Base-by-base conservation (phyloP, 2,329 filamentous ascomycete species). In the Alternaria conjuncta region DNA sequence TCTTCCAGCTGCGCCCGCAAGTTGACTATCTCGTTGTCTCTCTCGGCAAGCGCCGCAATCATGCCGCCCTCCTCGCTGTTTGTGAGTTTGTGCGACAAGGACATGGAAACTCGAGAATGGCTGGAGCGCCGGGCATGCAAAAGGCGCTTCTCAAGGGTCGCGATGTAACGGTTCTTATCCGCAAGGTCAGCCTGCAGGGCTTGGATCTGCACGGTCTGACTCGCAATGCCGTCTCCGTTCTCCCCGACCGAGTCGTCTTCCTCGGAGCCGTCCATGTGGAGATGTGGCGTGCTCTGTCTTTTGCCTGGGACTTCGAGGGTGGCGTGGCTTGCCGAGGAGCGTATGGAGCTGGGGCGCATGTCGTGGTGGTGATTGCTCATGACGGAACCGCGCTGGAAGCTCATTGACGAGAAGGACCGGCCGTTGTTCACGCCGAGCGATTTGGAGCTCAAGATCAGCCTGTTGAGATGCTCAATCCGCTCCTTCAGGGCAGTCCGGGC, bases 151-250 rank as follows among this genome's bases (percentile, higher is more conserved):
- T 99, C 96, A 12, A 99, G 82, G 0, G 96, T 98, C 26, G 92
- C 87, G 71, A 98, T 98, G 79, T 99, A 99, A 30, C 96, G 91
- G 72, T 96, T 98, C 83, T 97, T 97, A 81, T 99, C 96, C n/a
- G 88, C 88, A 50, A 99, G 86, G 78, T 99, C 96, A n/a, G 94
- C 89, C 79, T 97, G 96, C 51, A 99, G 83, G n/a, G 96, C 92
- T 54, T 90, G 89, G 71, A 97, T 94, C 76, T 97, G 96, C n/a
- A 92, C 88, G 46, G 90, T 84, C 53, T 96, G 82, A 23, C 92
- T 93, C 8, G 96, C 96, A 25, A 87, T 91, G 1, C 94, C 95
- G 72, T 97, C 94, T 18, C 92, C 94, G 75, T 90, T 95, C 74
- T 96, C 93, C 55, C 93, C 94, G 13, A 90, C 76, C 45, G 88